Evolutionary conservation across 305 asterid species (phyloP).

Genomic region (Solanum hybrid): DNA sequence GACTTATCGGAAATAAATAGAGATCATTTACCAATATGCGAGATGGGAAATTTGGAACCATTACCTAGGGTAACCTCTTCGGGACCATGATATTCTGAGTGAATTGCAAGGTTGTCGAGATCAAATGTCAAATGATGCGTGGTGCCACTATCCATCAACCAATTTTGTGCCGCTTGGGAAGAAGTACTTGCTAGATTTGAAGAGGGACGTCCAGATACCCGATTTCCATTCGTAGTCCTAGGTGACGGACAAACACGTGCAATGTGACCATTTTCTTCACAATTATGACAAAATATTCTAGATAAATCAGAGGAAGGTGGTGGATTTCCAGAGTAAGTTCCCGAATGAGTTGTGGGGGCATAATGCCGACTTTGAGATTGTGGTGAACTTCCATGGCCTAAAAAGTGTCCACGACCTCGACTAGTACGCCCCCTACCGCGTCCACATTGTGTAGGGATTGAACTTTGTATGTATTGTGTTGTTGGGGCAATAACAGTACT

Average conservation of each 20-base stretch:
- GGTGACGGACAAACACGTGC: neutral
- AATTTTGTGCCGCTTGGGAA: neutral
- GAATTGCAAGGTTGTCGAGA: neutral
- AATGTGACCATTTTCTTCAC: neutral
- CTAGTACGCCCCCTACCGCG: neutral
- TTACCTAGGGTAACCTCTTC: neutral
- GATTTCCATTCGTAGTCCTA: neutral
- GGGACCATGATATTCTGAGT: neutral
- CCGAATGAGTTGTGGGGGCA: neutral
- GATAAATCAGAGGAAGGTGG: neutral
- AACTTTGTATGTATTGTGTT: neutral
- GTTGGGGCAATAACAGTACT: neutral
- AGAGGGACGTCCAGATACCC: neutral
- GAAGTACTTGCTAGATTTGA: neutral
- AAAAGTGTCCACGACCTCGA: neutral
- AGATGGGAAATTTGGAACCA: neutral
- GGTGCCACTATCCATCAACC: neutral
- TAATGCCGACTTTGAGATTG: neutral
- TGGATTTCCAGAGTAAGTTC: neutral
- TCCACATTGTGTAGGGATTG: neutral
- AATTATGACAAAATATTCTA: neutral
- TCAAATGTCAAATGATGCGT: neutral
- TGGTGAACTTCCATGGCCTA: neutral
- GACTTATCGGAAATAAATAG: neutral
- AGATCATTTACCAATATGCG: neutral